Percentiles rank a stretch among this genome's conserved stretches.
Evolutionary conservation across 148 eudicot genomes (phyloP).

Genomic region (Vaccinium darrowii): DNA sequence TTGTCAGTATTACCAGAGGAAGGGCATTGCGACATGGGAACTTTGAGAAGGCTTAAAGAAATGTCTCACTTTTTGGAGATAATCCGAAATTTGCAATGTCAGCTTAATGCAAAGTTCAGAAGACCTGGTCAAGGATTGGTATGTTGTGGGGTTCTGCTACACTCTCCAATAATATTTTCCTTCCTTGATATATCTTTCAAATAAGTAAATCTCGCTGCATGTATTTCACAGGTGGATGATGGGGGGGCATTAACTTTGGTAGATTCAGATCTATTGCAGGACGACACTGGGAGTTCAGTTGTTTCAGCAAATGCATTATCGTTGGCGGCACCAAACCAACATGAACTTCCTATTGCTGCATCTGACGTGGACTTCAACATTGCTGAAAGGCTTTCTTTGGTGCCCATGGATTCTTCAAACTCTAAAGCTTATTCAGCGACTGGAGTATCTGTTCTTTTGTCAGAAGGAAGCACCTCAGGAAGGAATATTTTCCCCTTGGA

Average conservation of each 20-base stretch:
- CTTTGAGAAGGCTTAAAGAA: slow-evolving; percentile 55
- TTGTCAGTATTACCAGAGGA: slow-evolving; percentile 35
- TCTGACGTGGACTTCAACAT: slow-evolving; percentile 28
- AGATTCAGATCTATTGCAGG: slow-evolving; percentile 29
- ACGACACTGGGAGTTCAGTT: slow-evolving; percentile 36
- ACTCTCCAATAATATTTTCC: neutral
- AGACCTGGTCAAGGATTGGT: slow-evolving; percentile 68
- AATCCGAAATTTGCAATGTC: slow-evolving; percentile 66
- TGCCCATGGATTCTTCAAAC: slow-evolving; percentile 44
- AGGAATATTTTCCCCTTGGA: slow-evolving; percentile 43
- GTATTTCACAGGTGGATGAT: slow-evolving; percentile 47
- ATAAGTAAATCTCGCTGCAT: slow-evolving; percentile 16
- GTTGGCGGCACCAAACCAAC: slow-evolving; percentile 35
- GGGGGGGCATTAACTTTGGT: slow-evolving; percentile 37
- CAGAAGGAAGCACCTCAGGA: slow-evolving; percentile 37
- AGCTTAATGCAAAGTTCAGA: slow-evolving; percentile 55
- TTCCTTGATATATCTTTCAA: neutral
- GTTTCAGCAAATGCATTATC: slow-evolving; percentile 33
- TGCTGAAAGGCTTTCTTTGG: slow-evolving; percentile 54
- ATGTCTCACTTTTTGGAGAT: slow-evolving; percentile 81
- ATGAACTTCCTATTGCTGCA: slow-evolving; percentile 31
- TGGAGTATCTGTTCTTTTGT: slow-evolving; percentile 37
- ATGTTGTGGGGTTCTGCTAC: slow-evolving; percentile 24
- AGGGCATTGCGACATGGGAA: slow-evolving; percentile 28
- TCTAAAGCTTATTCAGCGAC: slow-evolving; percentile 33